These are phyloP conservation scores for Quercus wislizeni DNA, from an alignment of 306 rosid species.

Conservation along the genomic window DNA sequence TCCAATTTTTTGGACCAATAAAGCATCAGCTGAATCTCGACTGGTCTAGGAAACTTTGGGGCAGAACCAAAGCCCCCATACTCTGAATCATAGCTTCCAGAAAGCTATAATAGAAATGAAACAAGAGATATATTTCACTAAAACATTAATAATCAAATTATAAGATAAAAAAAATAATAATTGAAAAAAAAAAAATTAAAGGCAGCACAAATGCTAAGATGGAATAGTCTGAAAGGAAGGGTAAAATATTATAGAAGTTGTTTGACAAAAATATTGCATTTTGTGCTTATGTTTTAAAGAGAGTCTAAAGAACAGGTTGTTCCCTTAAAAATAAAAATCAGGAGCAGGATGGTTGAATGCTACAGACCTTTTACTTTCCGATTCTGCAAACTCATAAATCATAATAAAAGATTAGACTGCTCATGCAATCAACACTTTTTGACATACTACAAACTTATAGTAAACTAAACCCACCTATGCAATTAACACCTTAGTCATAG, in stretches of 20 bases:
- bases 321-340: not conserved
- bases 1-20: conserved; percentile 69
- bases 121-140: conserved; percentile 11
- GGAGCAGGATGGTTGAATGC: not conserved
- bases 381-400: not conserved
- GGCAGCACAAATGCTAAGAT: not conserved
- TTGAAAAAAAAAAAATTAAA: not conserved
- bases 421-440: not conserved
- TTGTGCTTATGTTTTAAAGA: not conserved
- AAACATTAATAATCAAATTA: conserved; percentile 12
- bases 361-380: not conserved
- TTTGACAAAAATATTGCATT: not conserved
- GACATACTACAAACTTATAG: not conserved
- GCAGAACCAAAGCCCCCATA: conserved; percentile 94
- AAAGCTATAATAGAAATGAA: conserved; percentile 57
- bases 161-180: no score
- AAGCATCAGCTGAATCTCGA: conserved; percentile 85
- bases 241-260: not conserved
- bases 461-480: not conserved
- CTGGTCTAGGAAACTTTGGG: conserved; percentile 97
- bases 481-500: not conserved
- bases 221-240: not conserved
- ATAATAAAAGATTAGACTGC: not conserved
- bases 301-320: not conserved
- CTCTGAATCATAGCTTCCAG: conserved; percentile 66